Evolutionary conservation across 2,329 filamentous ascomycete species (phyloP), one percentile per base, ranked within the genome.

Genomic region (Aspergillus tamarii): DNA sequence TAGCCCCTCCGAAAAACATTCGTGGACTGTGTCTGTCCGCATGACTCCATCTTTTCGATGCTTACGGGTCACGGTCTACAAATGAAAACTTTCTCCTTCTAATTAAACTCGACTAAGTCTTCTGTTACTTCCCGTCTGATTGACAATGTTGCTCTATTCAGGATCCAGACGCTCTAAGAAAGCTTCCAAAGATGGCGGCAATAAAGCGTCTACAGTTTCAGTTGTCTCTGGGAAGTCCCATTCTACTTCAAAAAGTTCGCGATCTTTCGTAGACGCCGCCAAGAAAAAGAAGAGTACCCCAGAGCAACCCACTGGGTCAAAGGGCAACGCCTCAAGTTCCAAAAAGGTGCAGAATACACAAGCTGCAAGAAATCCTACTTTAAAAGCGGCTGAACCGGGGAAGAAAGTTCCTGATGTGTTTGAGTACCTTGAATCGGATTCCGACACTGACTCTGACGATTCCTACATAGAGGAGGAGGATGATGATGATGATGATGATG

Each of bases 341-440:
- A 58, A 30, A 23, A 56, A 67, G 64, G 39, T 64, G 36, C 48
- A 67, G 52, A 72, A 70, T 52, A 52, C 65, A 32, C 68, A 65
- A 60, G 62, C 62, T 36, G 53, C 66, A 58, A 34, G 61, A 52
- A 60, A 66, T 28, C 36, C 55, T 11, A 69, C 64, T 36, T 43
- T 48, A 21, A 72, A 70, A 48, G 26, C 67, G 6, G 57, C 60
- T 28, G 70, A 65, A 34, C 41, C 68, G 4, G 56, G 69, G 30
- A 69, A 66, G 43, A 70, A 67, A 45, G 56, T 68, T 16, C 77
- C 77, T 5, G 74, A 80, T 67, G 78, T 80, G 10, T 80, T 80
- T 66, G 73, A 80, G 52, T 80, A 76, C 53, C 69, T 80, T 8
- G 76, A 79, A 23, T 32, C 48, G 8, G 67, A 74, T 14, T 69